A percentile compares a stretch with the other conserved stretches of the same genome.
Conservation (phyloP, 164 flowering plant species). For the Magnolia kwangsiensis region DNA sequence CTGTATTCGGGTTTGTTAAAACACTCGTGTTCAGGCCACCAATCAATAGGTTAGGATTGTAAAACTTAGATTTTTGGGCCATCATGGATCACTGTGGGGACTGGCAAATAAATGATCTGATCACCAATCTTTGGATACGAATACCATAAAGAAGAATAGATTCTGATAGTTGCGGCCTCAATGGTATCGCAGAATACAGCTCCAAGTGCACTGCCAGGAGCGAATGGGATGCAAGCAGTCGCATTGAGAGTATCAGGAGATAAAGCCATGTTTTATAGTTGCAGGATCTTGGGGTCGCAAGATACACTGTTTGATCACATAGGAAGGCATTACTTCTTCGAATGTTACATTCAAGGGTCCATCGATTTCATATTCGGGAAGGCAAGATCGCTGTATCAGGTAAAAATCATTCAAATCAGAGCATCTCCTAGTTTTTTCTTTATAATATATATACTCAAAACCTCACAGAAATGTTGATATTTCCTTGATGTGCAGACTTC, state of each 20-base stretch:
- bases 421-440: too few species aligned
- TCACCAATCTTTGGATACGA: too few species aligned
- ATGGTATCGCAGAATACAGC: conserved; percentile 55
- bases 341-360: conserved; percentile 60
- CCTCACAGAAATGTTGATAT: too few species aligned
- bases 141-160: too few species aligned
- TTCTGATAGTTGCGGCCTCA: background rate
- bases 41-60: too few species aligned
- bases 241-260: conserved; percentile 66
- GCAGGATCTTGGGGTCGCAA: conserved; percentile 62
- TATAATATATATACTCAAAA: too few species aligned
- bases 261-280: conserved; percentile 63
- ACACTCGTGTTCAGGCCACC: too few species aligned
- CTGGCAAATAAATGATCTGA: too few species aligned
- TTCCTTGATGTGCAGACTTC: too few species aligned
- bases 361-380: conserved; percentile 82
- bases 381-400: conserved; percentile 75
- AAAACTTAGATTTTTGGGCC: too few species aligned
- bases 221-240: conserved; percentile 71
- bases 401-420: conserved; percentile 10
- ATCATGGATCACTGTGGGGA: too few species aligned
- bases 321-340: conserved; percentile 68
- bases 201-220: conserved; percentile 44
- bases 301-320: conserved; percentile 74
- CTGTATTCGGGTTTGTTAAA: too few species aligned